phyloP scores from a whole-genome alignment of 2,329 filamentous ascomycete species.

The Gaeumannomyces sp. region DNA sequence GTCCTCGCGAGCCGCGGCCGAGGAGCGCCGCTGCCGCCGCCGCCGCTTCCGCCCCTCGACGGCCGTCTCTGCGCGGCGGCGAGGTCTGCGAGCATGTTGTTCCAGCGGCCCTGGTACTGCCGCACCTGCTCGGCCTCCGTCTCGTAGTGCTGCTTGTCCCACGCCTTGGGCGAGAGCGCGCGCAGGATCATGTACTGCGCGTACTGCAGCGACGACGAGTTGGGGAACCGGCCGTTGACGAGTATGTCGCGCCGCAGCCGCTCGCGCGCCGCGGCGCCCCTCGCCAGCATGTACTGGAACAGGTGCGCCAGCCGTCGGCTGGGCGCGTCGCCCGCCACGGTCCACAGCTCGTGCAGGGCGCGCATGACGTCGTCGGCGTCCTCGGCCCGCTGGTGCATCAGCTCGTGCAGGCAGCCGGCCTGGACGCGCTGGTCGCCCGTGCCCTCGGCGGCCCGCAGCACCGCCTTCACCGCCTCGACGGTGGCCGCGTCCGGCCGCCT shows the following conservation, averaged over 20 bases:
- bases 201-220: background rate
- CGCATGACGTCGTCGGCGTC: background rate
- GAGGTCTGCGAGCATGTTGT: too few species aligned
- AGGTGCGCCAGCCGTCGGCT: background rate
- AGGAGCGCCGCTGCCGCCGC: too few species aligned
- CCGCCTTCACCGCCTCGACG: background rate
- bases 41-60: too few species aligned
- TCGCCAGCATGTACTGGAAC: slow-evolving; percentile 1
- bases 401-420: slow-evolving; percentile 1
- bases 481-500: too few species aligned
- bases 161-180: background rate
- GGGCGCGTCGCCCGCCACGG: background rate
- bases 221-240: background rate
- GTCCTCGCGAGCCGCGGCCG: background rate
- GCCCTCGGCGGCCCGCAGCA: background rate
- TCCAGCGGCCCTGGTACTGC: too few species aligned
- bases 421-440: background rate
- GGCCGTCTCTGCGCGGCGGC: too few species aligned
- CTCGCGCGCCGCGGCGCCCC: background rate
- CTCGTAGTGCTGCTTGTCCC: slow-evolving; percentile 1
- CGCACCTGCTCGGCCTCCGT: too few species aligned
- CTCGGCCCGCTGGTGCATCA: slow-evolving; percentile 2
- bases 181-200: background rate
- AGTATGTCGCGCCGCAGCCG: background rate
- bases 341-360: background rate